Evolutionary conservation across 2,329 filamentous ascomycete genomes (phyloP).

Genomic region (Penicillium sp.): DNA sequence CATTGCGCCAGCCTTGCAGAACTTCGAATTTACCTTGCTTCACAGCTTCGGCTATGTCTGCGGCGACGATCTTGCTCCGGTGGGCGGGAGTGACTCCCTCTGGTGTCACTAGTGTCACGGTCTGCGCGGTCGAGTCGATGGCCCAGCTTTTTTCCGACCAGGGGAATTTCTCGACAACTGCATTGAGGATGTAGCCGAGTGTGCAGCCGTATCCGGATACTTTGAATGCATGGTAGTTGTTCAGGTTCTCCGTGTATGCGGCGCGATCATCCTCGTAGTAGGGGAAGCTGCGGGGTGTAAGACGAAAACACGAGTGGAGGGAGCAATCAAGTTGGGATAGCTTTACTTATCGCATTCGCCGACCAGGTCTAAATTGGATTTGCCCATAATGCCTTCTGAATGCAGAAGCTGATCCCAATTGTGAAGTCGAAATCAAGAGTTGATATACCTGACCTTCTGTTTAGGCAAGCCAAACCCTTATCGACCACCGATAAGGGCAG

Average conservation of each 20-base stretch:
- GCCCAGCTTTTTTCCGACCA: constrained; percentile 57
- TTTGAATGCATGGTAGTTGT: constrained; percentile 62
- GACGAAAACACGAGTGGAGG: constrained; percentile 3
- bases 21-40: constrained; percentile 69
- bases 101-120: constrained; percentile 59
- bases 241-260: constrained; percentile 53
- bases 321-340: neutral
- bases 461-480: constrained; percentile 22
- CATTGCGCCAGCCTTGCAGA: constrained; percentile 74
- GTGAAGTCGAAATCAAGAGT: neutral
- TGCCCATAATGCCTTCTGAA: constrained; percentile 25
- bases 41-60: constrained; percentile 66
- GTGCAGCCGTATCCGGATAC: constrained; percentile 63
- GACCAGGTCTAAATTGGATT: constrained; percentile 55
- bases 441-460: neutral
- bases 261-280: constrained; percentile 62
- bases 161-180: constrained; percentile 41
- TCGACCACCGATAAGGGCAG: constrained; percentile 24
- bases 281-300: constrained; percentile 62
- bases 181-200: constrained; percentile 59
- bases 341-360: constrained; percentile 55
- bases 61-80: constrained; percentile 57
- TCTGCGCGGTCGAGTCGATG: constrained; percentile 59
- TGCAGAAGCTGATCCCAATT: neutral
- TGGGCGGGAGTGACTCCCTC: constrained; percentile 57